A percentile compares a stretch with the other conserved stretches of the same genome.
These are phyloP conservation scores for Phanerochaete carnosa DNA, from an alignment of 768 basidiomycete species.

Conservation along the genomic window DNA sequence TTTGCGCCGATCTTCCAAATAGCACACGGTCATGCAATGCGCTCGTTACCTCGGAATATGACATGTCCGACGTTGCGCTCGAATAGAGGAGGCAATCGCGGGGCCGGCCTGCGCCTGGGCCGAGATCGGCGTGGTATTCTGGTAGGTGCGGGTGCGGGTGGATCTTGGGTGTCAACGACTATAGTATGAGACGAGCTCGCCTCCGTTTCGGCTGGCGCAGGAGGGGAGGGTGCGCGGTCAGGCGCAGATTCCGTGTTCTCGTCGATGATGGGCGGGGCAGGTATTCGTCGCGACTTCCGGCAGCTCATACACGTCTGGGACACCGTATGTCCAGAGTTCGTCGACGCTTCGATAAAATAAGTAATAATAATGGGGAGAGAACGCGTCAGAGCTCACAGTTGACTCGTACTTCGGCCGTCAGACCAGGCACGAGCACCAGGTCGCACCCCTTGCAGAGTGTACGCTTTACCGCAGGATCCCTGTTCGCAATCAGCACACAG, in stretches of 20 bases:
- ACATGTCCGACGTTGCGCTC: constrained; percentile 61
- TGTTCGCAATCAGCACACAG: constrained; percentile 23
- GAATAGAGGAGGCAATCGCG: constrained; percentile 58
- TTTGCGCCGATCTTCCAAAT: neutral
- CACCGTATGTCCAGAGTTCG: constrained; percentile 51
- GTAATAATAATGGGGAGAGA: neutral
- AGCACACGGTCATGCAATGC: neutral
- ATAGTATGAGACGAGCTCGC: neutral
- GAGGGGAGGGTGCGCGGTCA: neutral
- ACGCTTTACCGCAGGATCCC: constrained; percentile 84
- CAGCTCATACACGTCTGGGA: constrained; percentile 60
- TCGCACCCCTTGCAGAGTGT: constrained; percentile 72
- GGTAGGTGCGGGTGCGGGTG: neutral
- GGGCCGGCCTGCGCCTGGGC: constrained; percentile 22
- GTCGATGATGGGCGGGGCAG: constrained; percentile 51
- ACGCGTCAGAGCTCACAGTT: constrained; percentile 46
- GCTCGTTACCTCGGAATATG: constrained; percentile 61
- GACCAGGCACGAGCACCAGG: constrained; percentile 62
- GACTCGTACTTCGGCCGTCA: constrained; percentile 60
- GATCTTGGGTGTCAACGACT: neutral
- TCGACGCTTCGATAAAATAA: constrained; percentile 36
- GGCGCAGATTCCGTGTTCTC: neutral
- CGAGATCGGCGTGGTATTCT: neutral
- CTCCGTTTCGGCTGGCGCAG: neutral
- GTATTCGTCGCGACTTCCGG: constrained; percentile 56